Conservation (phyloP, 2,329 filamentous ascomycete species). For the Fusarium dimerum region DNA sequence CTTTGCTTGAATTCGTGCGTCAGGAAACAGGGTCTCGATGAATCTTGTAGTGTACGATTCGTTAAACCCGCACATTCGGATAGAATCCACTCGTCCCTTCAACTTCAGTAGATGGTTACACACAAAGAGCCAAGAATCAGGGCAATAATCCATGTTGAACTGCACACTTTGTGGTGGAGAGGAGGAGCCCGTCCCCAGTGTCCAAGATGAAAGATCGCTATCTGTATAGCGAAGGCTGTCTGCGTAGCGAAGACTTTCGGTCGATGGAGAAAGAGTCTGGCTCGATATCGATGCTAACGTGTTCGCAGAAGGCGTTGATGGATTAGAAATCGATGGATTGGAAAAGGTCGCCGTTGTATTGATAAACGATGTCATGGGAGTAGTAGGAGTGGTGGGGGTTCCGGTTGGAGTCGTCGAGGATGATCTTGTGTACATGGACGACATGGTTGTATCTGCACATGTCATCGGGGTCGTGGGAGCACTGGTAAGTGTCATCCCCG, state of each 20-base stretch:
- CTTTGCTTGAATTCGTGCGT: neutral
- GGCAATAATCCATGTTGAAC: constrained; percentile 27
- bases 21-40: constrained; percentile 30
- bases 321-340: too few relatives aligned
- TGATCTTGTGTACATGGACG: too few relatives aligned
- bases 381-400: too few relatives aligned
- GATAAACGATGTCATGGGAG: too few relatives aligned
- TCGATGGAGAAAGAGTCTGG: too few relatives aligned
- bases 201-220: neutral
- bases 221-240: neutral
- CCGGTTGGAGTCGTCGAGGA: too few relatives aligned
- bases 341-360: too few relatives aligned
- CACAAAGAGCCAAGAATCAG: constrained; percentile 32
- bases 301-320: too few relatives aligned
- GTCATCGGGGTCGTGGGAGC: too few relatives aligned
- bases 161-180: neutral
- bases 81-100: constrained; percentile 30
- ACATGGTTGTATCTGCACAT: too few relatives aligned
- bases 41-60: constrained; percentile 32
- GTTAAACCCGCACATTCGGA: constrained; percentile 40
- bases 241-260: neutral
- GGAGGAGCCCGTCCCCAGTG: neutral
- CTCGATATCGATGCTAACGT: too few relatives aligned
- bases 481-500: too few relatives aligned
- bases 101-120: constrained; percentile 35